These are phyloP conservation scores for Carex parvula DNA, from an alignment of 176 grass and related monocot genomes.

Conservation along the genomic window DNA sequence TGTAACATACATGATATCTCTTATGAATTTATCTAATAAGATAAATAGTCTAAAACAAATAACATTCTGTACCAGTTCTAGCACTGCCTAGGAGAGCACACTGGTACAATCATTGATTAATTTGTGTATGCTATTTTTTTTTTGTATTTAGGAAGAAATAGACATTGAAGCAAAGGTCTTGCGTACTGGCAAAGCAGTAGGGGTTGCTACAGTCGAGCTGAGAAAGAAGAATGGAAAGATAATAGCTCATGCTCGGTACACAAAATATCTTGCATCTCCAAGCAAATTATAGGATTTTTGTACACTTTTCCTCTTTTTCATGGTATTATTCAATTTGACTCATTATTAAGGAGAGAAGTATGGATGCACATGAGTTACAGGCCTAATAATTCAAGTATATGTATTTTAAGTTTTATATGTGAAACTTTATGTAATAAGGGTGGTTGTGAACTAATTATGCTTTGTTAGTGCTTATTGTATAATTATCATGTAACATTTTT, in stretches of 20 bases:
- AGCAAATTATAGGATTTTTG: slow-evolving; percentile 50
- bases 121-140: neutral
- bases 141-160: slow-evolving; percentile 68
- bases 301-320: neutral
- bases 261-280: slow-evolving; percentile 72
- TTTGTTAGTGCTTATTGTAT: neutral
- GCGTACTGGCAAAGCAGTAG: slow-evolving; percentile 69
- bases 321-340: slow-evolving; percentile 10
- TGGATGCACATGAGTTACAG: neutral
- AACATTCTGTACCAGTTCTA: neutral
- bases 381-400: neutral
- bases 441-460: slow-evolving; percentile 8
- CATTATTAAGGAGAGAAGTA: neutral
- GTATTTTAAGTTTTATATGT: neutral
- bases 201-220: slow-evolving; percentile 68
- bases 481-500: neutral
- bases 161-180: slow-evolving; percentile 87
- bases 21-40: neutral
- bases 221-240: slow-evolving; percentile 82
- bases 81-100: neutral
- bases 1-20: neutral
- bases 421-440: neutral
- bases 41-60: neutral
- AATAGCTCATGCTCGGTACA: slow-evolving; percentile 80
- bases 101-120: neutral